Base-by-base conservation (phyloP, 2,329 filamentous ascomycete species). In the Paraconiothyrium sp. region DNA sequence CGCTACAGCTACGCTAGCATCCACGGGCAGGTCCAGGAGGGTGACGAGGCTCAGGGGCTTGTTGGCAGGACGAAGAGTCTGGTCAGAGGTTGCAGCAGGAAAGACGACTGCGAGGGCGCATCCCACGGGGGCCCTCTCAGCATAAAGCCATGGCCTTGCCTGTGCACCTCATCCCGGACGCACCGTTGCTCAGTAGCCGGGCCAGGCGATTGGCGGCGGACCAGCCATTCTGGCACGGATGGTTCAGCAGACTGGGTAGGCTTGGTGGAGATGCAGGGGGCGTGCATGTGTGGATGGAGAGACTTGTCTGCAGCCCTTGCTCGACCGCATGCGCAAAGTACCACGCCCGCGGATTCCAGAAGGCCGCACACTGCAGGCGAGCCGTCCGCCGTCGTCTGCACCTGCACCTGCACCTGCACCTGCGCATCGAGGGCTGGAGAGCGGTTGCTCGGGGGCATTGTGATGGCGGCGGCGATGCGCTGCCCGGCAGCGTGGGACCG, bases 121-220 rank as follows among this genome's bases (percentile, higher is more conserved):
- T 67, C 61, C 34, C 57, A 64, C 70, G 73, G 73, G 73, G 68
- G 62, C 57, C 35, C 63, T 68, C 70, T 69, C 63, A 72, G 69
- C 70, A 74, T 76, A 72, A 75, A 74, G 67, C 66, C 61, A 60
- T 61, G 63, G 63, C 59, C 61, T 57, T 64, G 61, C 61, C 59
- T 64, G 60, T 63, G 64, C 66, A 64, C 58, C 58, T 63, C 56
- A 54, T 49, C 58, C 60, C 39, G 62, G 57, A 39, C 22, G 57
- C 43, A 41, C 62, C 60, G 60, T 67, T 59, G 59, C 50, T 41
- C 30, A 62, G 59, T 50, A 61, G 63, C 60, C 64, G 61, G 47
- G 39, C 39, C 48, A 22, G 24, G 63, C 71, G 66, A 75, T 77
- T 76, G 73, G 72, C 54, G 49, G 30, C 58, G 52, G 24, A 44